phyloP scores from a whole-genome alignment of 352 stramenopile genomes.

The Pythium dissotocum region DNA sequence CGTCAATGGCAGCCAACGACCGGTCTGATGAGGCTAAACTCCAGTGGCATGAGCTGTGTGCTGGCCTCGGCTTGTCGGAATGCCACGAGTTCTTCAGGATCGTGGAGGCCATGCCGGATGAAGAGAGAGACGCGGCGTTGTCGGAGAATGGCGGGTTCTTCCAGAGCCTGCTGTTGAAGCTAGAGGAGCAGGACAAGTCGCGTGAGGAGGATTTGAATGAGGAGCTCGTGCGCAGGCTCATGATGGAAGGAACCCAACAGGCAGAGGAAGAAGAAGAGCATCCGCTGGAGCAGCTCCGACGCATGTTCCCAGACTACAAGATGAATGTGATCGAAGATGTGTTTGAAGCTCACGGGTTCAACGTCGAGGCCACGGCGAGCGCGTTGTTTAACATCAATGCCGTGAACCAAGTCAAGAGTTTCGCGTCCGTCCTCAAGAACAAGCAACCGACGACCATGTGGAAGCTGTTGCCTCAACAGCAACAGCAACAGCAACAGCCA shows the following conservation, averaged over 20 bases:
- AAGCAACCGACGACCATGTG: slow-evolving; percentile 22
- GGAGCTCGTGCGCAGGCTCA: slow-evolving; percentile 8
- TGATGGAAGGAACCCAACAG: slow-evolving; percentile 22
- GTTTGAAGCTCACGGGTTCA: slow-evolving; percentile 54
- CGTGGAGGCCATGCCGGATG: slow-evolving; percentile 42
- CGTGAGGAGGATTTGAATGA: slow-evolving; percentile 9
- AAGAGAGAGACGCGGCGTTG: slow-evolving; percentile 45
- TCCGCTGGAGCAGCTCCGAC: slow-evolving; percentile 51
- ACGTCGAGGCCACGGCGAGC: slow-evolving; percentile 52
- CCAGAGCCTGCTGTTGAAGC: slow-evolving; percentile 58
- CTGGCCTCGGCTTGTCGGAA: slow-evolving; percentile 48
- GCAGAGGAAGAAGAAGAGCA: slow-evolving; percentile 37
- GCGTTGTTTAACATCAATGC: slow-evolving; percentile 59
- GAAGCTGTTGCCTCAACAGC: slow-evolving; percentile 8
- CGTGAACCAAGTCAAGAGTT: slow-evolving; percentile 62
- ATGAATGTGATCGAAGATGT: slow-evolving; percentile 65
- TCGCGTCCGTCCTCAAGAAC: slow-evolving; percentile 46
- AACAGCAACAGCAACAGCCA: neutral
- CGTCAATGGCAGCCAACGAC: slow-evolving; percentile 4
- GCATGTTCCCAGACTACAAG: slow-evolving; percentile 58
- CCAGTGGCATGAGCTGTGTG: slow-evolving; percentile 58
- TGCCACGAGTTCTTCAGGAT: slow-evolving; percentile 54
- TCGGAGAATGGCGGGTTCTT: slow-evolving; percentile 58
- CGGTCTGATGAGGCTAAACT: slow-evolving; percentile 30
- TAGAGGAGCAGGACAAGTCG: slow-evolving; percentile 48